Percentiles rank a stretch among this genome's conserved stretches.
Conservation (phyloP, 2,329 filamentous ascomycete species). For the Colletotrichum plurivorum region DNA sequence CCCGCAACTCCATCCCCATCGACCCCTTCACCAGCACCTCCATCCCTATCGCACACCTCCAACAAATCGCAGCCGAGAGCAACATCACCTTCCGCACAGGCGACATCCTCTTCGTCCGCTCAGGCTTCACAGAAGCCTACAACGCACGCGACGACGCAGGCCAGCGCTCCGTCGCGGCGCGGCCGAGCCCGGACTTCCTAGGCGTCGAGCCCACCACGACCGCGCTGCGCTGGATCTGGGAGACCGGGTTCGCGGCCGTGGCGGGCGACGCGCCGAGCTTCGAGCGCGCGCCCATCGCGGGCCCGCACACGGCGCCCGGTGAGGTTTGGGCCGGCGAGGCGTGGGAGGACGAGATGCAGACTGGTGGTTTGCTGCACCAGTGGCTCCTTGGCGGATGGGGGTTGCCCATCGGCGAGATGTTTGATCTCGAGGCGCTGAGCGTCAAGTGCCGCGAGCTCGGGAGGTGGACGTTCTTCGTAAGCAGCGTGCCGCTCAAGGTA, state of each 20-base stretch:
- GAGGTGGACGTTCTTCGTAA: slow-evolving; percentile 58
- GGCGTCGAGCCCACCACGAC: slow-evolving; percentile 55
- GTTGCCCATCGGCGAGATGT: slow-evolving; percentile 64
- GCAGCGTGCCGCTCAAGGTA: slow-evolving; percentile 53
- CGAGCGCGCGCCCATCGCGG: slow-evolving; percentile 57
- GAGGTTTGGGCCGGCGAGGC: slow-evolving; percentile 25
- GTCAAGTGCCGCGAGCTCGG: slow-evolving; percentile 49
- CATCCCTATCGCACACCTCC: slow-evolving; percentile 54
- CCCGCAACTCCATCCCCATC: slow-evolving; percentile 64
- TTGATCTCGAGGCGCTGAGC: slow-evolving; percentile 58
- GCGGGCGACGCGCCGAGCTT: slow-evolving; percentile 59
- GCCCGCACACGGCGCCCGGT: slow-evolving; percentile 39
- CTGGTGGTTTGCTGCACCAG: slow-evolving; percentile 49
- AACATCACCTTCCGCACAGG: slow-evolving; percentile 62
- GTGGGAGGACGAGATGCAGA: slow-evolving; percentile 42
- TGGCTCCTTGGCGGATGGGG: slow-evolving; percentile 66
- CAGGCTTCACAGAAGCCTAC: slow-evolving; percentile 51
- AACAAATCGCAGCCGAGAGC: slow-evolving; percentile 52
- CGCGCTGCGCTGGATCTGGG: slow-evolving; percentile 61
- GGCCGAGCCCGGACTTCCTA: slow-evolving; percentile 49
- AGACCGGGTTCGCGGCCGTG: slow-evolving; percentile 59
- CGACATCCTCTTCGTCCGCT: slow-evolving; percentile 66
- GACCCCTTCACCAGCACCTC: slow-evolving; percentile 66
- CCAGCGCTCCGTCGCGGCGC: slow-evolving; percentile 47
- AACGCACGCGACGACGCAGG: slow-evolving; percentile 42